Evolutionary conservation across 495 filamentous ascomycete genomes (phyloP), one percentile per base, ranked within the genome.

Genomic region (Trichocladium uniseriatum): DNA sequence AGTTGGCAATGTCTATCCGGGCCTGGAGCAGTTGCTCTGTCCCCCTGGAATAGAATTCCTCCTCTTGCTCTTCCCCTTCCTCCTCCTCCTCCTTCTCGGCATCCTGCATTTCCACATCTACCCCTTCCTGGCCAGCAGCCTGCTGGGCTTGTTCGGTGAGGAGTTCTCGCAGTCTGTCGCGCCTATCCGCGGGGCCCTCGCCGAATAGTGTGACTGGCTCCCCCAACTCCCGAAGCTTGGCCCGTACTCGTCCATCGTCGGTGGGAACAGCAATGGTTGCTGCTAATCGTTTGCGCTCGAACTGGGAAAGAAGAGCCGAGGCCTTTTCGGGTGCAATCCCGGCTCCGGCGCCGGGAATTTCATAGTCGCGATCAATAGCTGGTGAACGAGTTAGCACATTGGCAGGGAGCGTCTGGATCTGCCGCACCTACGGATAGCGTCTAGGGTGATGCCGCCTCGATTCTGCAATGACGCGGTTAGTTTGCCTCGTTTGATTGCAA

Each of bases 201-300:
- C 88, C 92, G 57, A 99, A 99, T 0, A 97, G 75, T 5, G 94
- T 99, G 47, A 97, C 83, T 2, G 92, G 94, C 62, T 99, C 83
- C 10, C 85, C 86, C 31, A 95, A 73, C 56, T 90, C 83, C 56
- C 94, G 83, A 44, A 97, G 70, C 31, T 80, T 80, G 20, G 78
- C 70, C 34, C 89, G 84, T 31, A 99, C 90, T 53, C 84, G 81
- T 22, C 76, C 84, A 72, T 99, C 94, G 57, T 95, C 89, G 44
- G 92, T 99, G 5, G 92, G 92, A 3, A 99, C 94, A n/a, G 83
- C 82, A 57, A 96, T 89, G 11, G 85, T 83, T 9, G 90, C 90
- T 6, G 88, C 90, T 60, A 85, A 76, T 53, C 89, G 79, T 67
- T 92, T 94, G 14, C 91, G 83, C 49, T 87, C 81, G 64, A 98